A percentile compares a stretch with the other conserved stretches of the same genome.
These are phyloP conservation scores for Cryphonectria carpinicola DNA, from an alignment of 2,329 filamentous ascomycete species.

Conservation along the genomic window DNA sequence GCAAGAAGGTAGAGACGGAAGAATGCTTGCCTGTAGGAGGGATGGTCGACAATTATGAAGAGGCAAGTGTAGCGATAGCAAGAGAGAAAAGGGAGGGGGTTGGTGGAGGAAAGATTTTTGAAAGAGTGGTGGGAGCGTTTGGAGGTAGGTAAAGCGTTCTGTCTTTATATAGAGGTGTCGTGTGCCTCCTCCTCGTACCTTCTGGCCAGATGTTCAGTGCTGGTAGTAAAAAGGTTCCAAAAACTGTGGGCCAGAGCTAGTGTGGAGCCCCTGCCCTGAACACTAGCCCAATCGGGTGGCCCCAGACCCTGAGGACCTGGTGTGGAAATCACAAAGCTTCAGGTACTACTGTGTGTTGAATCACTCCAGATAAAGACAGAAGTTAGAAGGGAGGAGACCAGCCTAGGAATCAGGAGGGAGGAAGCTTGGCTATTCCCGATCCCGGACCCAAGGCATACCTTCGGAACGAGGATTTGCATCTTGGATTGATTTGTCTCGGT, in stretches of 20 bases:
- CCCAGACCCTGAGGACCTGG: not conserved
- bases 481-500: not conserved
- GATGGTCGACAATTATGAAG: not conserved
- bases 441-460: not conserved
- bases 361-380: not conserved
- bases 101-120: not conserved
- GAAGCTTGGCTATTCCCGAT: not conserved
- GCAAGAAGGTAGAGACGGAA: not conserved
- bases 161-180: slow-evolving; percentile 22
- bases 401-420: not conserved
- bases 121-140: slow-evolving; percentile 1
- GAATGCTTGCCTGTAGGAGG: not conserved
- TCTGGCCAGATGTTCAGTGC: slow-evolving; percentile 27
- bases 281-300: slow-evolving; percentile 22
- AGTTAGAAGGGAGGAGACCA: not conserved
- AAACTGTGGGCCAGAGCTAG: slow-evolving; percentile 25
- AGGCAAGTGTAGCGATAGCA: not conserved
- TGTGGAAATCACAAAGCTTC: not conserved
- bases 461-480: not conserved
- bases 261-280: slow-evolving; percentile 13
- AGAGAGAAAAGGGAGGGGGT: not conserved
- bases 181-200: slow-evolving; percentile 16
- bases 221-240: slow-evolving; percentile 19
- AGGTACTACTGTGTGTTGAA: not conserved
- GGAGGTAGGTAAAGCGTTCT: not conserved